Percentiles rank a stretch among this genome's conserved stretches.
These are phyloP conservation scores for Hypsizygus ulmarius DNA, from an alignment of 1,284 basidiomycete species.

Conservation along the genomic window DNA sequence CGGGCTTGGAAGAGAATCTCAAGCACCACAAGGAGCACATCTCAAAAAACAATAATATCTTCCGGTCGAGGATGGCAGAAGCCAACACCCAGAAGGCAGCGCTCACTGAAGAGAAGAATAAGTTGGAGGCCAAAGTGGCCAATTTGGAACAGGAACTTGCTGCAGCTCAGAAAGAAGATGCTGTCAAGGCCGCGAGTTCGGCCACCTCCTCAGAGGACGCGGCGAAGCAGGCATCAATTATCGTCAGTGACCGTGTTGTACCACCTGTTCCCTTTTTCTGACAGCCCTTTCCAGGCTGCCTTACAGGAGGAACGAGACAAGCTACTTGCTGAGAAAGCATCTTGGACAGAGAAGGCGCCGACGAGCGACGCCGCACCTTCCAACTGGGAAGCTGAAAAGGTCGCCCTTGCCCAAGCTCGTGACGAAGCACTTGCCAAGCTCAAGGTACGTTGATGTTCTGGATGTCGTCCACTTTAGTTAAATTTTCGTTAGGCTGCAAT, in stretches of 20 bases:
- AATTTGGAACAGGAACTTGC: conserved; percentile 38
- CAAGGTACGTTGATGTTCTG: conserved; percentile 40
- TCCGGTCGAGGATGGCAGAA: conserved; percentile 33
- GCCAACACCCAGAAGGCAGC: conserved; percentile 33
- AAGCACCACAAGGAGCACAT: conserved; percentile 34
- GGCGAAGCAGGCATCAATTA: conserved; percentile 35
- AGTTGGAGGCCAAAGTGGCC: conserved; percentile 33
- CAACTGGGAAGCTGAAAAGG: conserved; percentile 58
- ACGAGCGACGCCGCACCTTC: conserved; percentile 24
- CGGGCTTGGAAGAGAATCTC: conserved; percentile 33
- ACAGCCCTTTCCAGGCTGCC: conserved; percentile 38
- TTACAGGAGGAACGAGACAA: conserved; percentile 61
- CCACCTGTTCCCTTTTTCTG: background rate
- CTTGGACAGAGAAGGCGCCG: conserved; percentile 33
- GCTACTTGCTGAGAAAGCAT: conserved; percentile 57
- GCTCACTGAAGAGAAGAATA: conserved; percentile 34
- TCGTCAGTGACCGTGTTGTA: conserved; percentile 38
- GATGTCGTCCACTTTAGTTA: background rate
- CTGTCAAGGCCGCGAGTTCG: conserved; percentile 34
- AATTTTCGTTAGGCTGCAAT: conserved; percentile 36
- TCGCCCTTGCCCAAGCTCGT: conserved; percentile 51
- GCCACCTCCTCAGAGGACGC: conserved; percentile 24
- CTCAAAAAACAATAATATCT: conserved; percentile 30
- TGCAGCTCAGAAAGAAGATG: conserved; percentile 29
- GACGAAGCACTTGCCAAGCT: conserved; percentile 56